Conservation (phyloP, 169 alveolate species). For the Plasmodium knowlesi region DNA sequence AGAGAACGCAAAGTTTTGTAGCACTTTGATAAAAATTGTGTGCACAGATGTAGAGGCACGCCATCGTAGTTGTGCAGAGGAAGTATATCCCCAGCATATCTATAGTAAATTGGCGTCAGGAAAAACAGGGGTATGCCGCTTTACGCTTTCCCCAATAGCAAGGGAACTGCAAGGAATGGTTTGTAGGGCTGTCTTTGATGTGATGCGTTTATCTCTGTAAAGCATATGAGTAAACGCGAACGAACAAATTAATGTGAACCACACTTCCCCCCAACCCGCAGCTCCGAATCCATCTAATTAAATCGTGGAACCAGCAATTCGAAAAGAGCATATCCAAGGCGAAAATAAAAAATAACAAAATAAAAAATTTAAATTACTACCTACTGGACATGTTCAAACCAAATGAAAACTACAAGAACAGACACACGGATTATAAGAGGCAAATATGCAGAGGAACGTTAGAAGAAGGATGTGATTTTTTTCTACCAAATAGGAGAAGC, state of each 20-base stretch:
- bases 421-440: constrained; percentile 88
- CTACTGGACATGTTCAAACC: constrained; percentile 87
- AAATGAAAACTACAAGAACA: constrained; percentile 79
- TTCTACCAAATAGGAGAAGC: constrained; percentile 83
- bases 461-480: constrained; percentile 89
- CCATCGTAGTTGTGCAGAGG: not conserved
- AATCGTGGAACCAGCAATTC: constrained; percentile 85
- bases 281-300: constrained; percentile 77
- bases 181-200: not conserved
- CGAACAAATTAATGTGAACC: not conserved
- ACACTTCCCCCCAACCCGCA: not conserved
- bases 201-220: not conserved
- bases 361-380: constrained; percentile 81
- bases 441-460: constrained; percentile 90
- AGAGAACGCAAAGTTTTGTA: not conserved
- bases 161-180: not conserved
- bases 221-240: not conserved
- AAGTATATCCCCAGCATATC: not conserved
- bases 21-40: not conserved
- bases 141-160: not conserved
- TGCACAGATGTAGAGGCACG: not conserved
- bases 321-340: constrained; percentile 79
- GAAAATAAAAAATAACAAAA: constrained; percentile 79
- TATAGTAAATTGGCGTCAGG: not conserved
- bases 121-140: not conserved